Base-by-base conservation (phyloP, 2,329 filamentous ascomycete genomes). In the Calonectria leucothoes region DNA sequence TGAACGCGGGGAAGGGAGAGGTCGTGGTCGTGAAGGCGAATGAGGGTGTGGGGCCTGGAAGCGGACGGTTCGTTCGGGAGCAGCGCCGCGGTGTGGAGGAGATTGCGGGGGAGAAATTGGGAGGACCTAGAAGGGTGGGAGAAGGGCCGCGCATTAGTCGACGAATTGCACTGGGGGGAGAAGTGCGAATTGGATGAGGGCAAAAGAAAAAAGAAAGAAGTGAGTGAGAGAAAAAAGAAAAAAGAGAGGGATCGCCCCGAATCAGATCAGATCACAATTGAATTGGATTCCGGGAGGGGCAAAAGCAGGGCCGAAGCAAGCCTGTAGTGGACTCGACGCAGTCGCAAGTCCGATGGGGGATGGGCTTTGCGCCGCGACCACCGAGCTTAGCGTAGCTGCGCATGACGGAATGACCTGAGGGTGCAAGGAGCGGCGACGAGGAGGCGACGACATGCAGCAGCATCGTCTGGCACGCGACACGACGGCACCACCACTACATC, bases 1-100 rank as follows among this genome's bases (percentile, higher is more conserved):
- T 63, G 85, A 85, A 76, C 84, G 83, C 73, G 82, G 84, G 80
- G 80, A 81, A 81, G 73, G 61, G 59, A 78, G 77, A 67, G 78
- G 63, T 73, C 76, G 77, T 67, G 76, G 76, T 69, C 77, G 78
- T 77, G 78, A 79, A 68, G 77, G 77, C 67, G 78, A 80, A 42
- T 77, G 73, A 72, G 72, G 65, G 69, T 72, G 78, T 75, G 77
- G 78, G 74, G 73, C 72, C 72, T 76, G 66, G 72, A 72, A 77
- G 59, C 78, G 78, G 75, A 76, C 75, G 69, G 75, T 75, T 78
- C 73, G 78, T 76, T 78, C 76, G 74, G 75, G 73, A 70, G 72
- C 75, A 76, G 76, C 75, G 76, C 75, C 72, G 73, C 71, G 77
- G 75, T 76, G 77, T 72, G 77, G 76, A 79, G 74, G 74, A 78